Conservation (phyloP, 352 stramenopile species). For the Globisporangium uncinulatum region DNA sequence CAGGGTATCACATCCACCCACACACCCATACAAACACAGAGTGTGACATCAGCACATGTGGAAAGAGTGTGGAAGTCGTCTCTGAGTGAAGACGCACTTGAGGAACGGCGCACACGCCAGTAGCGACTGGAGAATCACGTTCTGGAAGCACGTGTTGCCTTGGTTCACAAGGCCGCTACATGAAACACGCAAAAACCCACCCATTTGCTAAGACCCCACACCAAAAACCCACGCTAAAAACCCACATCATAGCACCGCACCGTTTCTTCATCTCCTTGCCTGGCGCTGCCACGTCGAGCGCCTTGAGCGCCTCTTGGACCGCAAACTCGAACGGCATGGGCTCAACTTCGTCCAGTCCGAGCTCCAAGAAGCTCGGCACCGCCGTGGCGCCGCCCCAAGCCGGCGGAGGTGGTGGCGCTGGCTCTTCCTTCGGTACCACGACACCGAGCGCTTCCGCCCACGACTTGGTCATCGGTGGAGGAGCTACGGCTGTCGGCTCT, state of each 20-base stretch:
- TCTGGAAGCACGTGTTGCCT: slow-evolving; percentile 87
- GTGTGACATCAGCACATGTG: background rate
- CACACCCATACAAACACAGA: too few species aligned
- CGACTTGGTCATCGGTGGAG: slow-evolving; percentile 32
- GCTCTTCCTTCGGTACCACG: slow-evolving; percentile 16
- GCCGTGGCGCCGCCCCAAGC: slow-evolving; percentile 22
- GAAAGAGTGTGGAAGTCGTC: background rate
- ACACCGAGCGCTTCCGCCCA: slow-evolving; percentile 54
- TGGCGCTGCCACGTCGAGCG: slow-evolving; percentile 49
- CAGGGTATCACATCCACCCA: too few species aligned
- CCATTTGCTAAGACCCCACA: background rate
- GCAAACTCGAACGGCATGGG: slow-evolving; percentile 54
- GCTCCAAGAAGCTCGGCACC: slow-evolving; percentile 4
- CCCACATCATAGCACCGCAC: slow-evolving; percentile 13
- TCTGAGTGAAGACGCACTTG: slow-evolving; percentile 39
- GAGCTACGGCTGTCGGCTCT: slow-evolving; percentile 1
- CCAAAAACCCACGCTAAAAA: background rate
- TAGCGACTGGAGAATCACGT: slow-evolving; percentile 82
- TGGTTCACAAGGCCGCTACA: slow-evolving; percentile 74
- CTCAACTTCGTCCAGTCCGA: slow-evolving; percentile 3
- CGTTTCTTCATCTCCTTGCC: slow-evolving; percentile 82
- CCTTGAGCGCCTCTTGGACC: slow-evolving; percentile 51
- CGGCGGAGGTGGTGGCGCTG: slow-evolving; percentile 13
- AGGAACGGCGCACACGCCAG: slow-evolving; percentile 72
- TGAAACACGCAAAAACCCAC: too few species aligned